Base-by-base conservation (phyloP, 495 filamentous ascomycete species). In the Annulohypoxylon stygium region DNA sequence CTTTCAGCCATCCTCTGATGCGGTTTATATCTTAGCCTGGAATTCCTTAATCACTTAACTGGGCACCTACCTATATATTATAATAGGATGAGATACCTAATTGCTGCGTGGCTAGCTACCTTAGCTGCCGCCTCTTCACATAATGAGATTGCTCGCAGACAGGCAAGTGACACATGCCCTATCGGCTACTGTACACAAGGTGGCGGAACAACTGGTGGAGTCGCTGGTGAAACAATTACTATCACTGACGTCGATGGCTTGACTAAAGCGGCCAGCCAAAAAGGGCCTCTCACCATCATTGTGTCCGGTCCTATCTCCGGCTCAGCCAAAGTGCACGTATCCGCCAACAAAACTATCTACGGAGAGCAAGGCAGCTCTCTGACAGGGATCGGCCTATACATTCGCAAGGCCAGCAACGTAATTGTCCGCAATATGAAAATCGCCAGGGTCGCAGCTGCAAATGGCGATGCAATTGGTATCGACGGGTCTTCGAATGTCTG, bases 391-490 rank as follows among this genome's bases (percentile, higher is more conserved):
- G 85, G 84, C 12, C 70, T 89, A 54, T 75, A 75, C 54, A 80
- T 91, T 73, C 85, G 86, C 71, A 67, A 70, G 3, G 73, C 81
- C 25, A 82, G 70, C 11, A 84, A 85, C 60, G 87, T 92, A 25
- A 91, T 92, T 74, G 77, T 92, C 57, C 87, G 88, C 6, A 91
- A 92, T 81, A 78, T 92, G 59, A 83, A 83, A 39, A 86, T 91
- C 50, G 72, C 82, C 34, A 90, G 90, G 37, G 89, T 91, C 16
- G 71, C 85, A 4, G 88, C 87, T 5, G 80, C 81, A 6, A 84
- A 88, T 61, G 89, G 88, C 23, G 90, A 92, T 76, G 88, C 84
- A 25, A 85, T 92, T 70, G 86, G 81, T 51, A 85, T 91, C 43
- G 84, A 86, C 77, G 86, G 76, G 70, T 82, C 70, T 60, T 88